Base-by-base conservation (phyloP, 495 filamentous ascomycete genomes). In the Haplographium delicatum region DNA sequence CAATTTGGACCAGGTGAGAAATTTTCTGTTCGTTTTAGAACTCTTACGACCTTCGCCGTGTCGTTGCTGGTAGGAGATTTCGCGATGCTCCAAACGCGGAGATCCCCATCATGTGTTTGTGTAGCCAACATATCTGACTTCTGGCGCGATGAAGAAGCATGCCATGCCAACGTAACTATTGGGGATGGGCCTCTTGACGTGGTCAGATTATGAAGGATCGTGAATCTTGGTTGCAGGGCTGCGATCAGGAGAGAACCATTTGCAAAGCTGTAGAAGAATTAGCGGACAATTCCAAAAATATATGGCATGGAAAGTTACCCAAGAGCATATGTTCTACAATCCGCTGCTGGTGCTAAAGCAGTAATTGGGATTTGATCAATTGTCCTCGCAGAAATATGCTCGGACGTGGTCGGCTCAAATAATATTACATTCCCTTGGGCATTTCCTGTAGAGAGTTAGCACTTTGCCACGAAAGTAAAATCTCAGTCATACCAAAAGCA, bases 41-140 rank as follows among this genome's bases (percentile, higher is more conserved):
- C 82, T 41, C 93, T 76, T 50, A 97, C 95, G 4, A 95, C 86
- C 60, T 88, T 88, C 47, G 84, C 82, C 16, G 85, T 80, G 43
- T 90, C 77, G 33, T 85, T 83, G 56, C 79, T 82, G 33, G 73
- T 82, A 33, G 88, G 79, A 13, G 83, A 81, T 64, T 97, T 97
- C 13, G 93, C 81, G 44, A 99, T 83, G 58, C 93, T 99, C 94
- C 93, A 99, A 15, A 98, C 91, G 53, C 90, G 82, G 19, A 97
- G 72, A 61, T 99, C 93, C 11, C 93, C 93, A 65, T 96, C 89
- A 42, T 83, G 74, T 2, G 89, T 91, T 67, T 96, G 93, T 4
- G 88, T 86, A 22, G 91, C 91, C 61, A 99, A 67, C 93, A 99
- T 99, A 61, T 97, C 94, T 9, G 93, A 95, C 65, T 96, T 97